Conservation (phyloP, 441 rosid species). For the Brassica balearica region DNA sequence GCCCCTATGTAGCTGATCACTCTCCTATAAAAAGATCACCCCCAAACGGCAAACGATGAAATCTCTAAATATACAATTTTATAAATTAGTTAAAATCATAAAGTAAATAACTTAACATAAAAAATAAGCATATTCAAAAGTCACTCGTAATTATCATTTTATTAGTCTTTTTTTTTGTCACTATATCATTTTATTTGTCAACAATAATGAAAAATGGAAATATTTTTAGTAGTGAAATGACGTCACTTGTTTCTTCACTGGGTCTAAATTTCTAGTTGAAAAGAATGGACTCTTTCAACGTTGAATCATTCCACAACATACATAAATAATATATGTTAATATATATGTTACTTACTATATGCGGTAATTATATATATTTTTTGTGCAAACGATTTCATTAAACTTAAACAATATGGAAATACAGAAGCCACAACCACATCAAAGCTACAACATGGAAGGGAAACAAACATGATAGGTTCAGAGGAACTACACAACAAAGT, state of each 20-base stretch:
- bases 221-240: background rate
- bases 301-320: constrained; percentile 1
- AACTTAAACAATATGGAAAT: too few relatives aligned
- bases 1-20: background rate
- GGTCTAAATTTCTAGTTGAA: background rate
- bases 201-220: constrained; percentile 7
- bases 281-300: constrained; percentile 17
- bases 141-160: background rate
- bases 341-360: background rate
- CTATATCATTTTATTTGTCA: background rate
- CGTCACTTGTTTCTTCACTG: constrained; percentile 7
- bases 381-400: too few relatives aligned
- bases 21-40: background rate
- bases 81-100: background rate
- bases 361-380: too few relatives aligned
- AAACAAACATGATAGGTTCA: too few relatives aligned
- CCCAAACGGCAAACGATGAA: background rate
- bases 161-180: too few relatives aligned
- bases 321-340: background rate
- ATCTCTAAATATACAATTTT: constrained; percentile 1
- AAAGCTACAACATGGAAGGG: too few relatives aligned
- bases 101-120: constrained; percentile 2
- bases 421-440: too few relatives aligned
- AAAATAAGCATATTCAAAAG: background rate
- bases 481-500: too few relatives aligned